phyloP scores from a whole-genome alignment of 805 yeast species.

The Isabelozyma heimii region DNA sequence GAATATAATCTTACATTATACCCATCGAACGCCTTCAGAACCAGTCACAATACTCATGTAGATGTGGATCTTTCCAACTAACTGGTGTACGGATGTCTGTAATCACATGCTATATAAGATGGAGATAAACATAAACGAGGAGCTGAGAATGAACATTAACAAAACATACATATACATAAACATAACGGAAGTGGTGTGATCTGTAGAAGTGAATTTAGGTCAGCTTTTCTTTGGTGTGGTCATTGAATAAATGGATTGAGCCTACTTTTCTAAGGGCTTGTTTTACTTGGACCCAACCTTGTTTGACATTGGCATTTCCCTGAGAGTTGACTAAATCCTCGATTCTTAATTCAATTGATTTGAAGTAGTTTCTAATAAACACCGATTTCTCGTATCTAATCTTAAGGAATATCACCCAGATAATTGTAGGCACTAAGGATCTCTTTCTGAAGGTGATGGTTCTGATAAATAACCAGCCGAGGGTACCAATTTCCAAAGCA shows the following conservation, averaged over 20 bases:
- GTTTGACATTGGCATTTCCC: conserved; percentile 29
- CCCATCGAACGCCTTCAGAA: too few species aligned
- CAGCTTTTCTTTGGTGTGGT: conserved; percentile 33
- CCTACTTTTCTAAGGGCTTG: conserved; percentile 28
- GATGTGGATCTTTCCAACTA: too few species aligned
- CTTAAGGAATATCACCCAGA: conserved; percentile 65
- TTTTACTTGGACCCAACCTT: conserved; percentile 36
- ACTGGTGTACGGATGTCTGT: too few species aligned
- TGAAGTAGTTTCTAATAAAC: conserved; percentile 66
- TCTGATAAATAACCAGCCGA: conserved; percentile 45
- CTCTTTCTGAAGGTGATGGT: conserved; percentile 58
- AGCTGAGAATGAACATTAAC: too few species aligned
- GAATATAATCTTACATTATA: too few species aligned
- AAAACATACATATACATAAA: neutral
- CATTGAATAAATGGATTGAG: conserved; percentile 27
- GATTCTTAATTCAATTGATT: conserved; percentile 58
- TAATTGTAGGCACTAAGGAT: conserved; percentile 57
- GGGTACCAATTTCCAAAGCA: conserved; percentile 41
- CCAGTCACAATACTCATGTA: too few species aligned
- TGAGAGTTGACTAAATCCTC: conserved; percentile 28
- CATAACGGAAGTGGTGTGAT: neutral
- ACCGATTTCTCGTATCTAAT: conserved; percentile 73
- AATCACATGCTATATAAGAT: too few species aligned
- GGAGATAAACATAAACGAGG: too few species aligned
- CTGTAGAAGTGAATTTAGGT: neutral